These are phyloP conservation scores for Trichoderma endophyticum DNA, from an alignment of 2,329 filamentous ascomycete species.

Conservation along the genomic window DNA sequence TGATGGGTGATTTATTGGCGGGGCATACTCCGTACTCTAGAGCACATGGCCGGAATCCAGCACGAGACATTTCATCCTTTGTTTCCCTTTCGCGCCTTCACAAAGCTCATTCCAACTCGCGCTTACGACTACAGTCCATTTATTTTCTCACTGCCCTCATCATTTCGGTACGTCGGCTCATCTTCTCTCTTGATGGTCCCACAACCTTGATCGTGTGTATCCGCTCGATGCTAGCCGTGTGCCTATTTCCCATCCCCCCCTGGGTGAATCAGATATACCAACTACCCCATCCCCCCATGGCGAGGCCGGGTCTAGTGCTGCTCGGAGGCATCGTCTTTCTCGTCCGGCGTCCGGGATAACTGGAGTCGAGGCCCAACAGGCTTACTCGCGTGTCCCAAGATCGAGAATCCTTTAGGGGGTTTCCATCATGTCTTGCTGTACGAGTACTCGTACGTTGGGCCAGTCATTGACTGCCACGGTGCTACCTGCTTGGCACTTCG, in stretches of 20 bases:
- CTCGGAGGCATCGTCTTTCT: not conserved
- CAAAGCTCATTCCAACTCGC: not conserved
- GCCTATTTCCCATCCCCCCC: not conserved
- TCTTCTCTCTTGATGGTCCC: not conserved
- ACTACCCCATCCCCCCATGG: not conserved
- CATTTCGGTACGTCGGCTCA: conserved; percentile 3
- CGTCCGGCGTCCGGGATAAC: not conserved
- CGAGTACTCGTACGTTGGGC: not conserved
- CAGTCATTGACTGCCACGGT: not conserved
- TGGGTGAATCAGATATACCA: conserved; percentile 9
- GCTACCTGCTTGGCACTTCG: not conserved
- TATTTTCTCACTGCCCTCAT: conserved; percentile 4
- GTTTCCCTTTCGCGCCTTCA: not conserved
- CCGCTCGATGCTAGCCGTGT: conserved; percentile 9
- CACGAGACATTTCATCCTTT: not conserved
- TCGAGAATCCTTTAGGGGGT: not conserved
- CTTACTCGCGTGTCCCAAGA: not conserved
- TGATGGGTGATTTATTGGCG: not conserved
- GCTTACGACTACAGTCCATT: not conserved
- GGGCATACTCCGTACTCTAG: not conserved
- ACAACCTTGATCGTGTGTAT: conserved; percentile 5
- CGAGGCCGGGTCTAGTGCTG: not conserved
- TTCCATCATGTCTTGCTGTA: not conserved
- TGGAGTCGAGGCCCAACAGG: not conserved
- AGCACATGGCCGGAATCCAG: not conserved